Conservation (phyloP, 768 basidiomycete genomes). For the Strobilomyces dryophilus region DNA sequence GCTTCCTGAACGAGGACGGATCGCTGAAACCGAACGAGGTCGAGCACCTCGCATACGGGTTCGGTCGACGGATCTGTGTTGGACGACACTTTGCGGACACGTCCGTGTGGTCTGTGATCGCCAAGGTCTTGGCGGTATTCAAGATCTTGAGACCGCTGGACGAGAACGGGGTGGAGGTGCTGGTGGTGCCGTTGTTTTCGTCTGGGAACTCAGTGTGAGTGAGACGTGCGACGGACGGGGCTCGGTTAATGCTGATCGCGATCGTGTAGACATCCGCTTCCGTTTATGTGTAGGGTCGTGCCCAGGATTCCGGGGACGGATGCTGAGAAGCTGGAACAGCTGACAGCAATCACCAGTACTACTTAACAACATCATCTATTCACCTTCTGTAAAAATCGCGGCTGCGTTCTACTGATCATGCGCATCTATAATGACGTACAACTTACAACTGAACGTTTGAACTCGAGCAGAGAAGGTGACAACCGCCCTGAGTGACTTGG, state of each 20-base stretch:
- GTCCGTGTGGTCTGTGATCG: not conserved
- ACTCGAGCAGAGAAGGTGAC: no score
- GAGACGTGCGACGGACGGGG: no score
- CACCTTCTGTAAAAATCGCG: no score
- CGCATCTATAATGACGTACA: no score
- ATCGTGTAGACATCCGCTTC: not conserved
- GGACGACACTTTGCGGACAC: conserved; percentile 11
- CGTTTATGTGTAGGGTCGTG: not conserved
- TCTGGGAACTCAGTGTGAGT: not conserved
- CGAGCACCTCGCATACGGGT: conserved; percentile 11
- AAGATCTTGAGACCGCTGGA: not conserved
- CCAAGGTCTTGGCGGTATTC: not conserved
- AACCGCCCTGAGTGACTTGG: no score
- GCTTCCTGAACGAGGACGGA: not conserved
- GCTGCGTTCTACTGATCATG: no score
- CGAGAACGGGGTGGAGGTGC: not conserved
- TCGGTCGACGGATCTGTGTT: conserved; percentile 19
- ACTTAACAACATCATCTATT: no score
- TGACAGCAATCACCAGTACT: not conserved
- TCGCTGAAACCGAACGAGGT: conserved; percentile 4
- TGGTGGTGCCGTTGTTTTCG: conserved; percentile 1
- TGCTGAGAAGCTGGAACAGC: not conserved
- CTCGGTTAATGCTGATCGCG: no score
- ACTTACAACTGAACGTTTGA: no score
- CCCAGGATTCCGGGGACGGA: not conserved